These are phyloP conservation scores for Fraxinus velutina DNA, from an alignment of 305 asterid genomes.

Conservation along the genomic window DNA sequence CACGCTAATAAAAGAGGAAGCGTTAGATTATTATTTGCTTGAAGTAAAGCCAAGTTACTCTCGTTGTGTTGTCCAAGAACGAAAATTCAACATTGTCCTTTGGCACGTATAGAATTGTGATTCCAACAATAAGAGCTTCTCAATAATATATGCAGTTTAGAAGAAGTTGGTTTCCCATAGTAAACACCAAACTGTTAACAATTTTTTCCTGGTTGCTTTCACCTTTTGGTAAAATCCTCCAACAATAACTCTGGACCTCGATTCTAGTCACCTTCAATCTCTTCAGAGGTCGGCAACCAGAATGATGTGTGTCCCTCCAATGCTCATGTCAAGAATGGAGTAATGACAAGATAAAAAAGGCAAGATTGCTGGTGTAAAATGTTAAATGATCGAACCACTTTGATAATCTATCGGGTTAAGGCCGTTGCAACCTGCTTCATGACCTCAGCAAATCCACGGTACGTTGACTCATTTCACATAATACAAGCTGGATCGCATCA, in stretches of 20 bases:
- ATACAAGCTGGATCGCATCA: background rate
- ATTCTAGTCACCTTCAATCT: background rate
- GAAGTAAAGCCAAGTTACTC: background rate
- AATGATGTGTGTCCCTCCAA: background rate
- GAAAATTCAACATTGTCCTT: background rate
- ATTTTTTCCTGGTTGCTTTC: background rate
- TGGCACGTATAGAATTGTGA: background rate
- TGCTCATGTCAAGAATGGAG: background rate
- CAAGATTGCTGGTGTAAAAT: background rate
- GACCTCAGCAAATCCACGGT: background rate
- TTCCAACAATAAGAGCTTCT: background rate
- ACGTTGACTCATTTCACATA: background rate
- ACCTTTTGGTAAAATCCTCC: background rate
- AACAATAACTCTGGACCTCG: background rate
- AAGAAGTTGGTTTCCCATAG: background rate
- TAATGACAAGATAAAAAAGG: background rate
- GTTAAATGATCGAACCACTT: background rate
- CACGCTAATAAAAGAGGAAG: background rate
- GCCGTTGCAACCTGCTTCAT: background rate
- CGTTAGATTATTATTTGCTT: background rate
- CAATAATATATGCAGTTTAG: background rate
- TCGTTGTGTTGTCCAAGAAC: background rate
- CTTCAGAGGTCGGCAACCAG: background rate
- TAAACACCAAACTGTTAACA: background rate
- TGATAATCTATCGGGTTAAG: background rate